Evolutionary conservation across 2,329 filamentous ascomycete genomes (phyloP).

Genomic region (Aspergillus flavus): DNA sequence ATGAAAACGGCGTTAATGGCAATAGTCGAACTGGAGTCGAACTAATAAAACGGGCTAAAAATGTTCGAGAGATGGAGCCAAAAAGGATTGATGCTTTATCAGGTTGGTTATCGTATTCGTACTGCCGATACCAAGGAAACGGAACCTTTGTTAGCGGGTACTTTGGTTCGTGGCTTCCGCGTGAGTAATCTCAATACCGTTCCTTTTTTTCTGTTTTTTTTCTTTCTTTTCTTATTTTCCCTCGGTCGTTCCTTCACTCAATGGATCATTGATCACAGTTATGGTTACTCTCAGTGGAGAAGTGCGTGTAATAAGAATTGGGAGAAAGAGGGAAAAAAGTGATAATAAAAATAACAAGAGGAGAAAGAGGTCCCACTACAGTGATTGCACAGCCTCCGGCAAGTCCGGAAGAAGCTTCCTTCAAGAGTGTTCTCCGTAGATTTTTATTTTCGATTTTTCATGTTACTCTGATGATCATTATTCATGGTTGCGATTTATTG

Average conservation of each 20-base stretch:
- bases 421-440: neutral
- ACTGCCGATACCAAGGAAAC: neutral
- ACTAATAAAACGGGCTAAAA: slow-evolving; percentile 4
- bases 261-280: neutral
- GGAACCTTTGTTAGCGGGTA: neutral
- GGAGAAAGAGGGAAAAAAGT: neutral
- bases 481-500: slow-evolving; percentile 2
- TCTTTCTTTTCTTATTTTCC: neutral
- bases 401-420: slow-evolving; percentile 15
- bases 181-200: neutral
- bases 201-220: neutral
- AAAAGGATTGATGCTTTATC: slow-evolving; percentile 3
- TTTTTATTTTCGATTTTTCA: neutral
- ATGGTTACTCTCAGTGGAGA: neutral
- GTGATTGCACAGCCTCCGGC: slow-evolving; percentile 24
- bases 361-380: neutral
- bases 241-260: neutral
- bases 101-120: slow-evolving; percentile 14
- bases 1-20: slow-evolving; percentile 5
- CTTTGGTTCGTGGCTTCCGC: neutral
- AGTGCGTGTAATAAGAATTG: neutral
- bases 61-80: slow-evolving; percentile 7
- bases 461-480: neutral
- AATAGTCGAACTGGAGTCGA: neutral
- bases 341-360: neutral